Evolutionary conservation across 179 eudicot genomes (phyloP), one percentile per base, ranked within the genome.

Genomic region (Silene coronaria): DNA sequence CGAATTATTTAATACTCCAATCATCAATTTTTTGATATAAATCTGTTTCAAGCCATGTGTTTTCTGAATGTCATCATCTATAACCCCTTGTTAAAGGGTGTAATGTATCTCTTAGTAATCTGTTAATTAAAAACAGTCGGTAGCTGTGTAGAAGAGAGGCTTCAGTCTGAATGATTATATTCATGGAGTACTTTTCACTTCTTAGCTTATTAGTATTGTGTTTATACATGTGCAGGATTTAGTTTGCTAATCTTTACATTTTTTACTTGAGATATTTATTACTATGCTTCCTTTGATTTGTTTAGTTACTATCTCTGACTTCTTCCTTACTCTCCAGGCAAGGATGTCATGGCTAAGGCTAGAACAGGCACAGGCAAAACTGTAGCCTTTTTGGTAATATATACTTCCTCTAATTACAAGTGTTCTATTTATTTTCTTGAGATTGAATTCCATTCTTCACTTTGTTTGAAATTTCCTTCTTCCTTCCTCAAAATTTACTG

Each of bases 291-390:
- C 7, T 51, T 42, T 3, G 26, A 27, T 70, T 26, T 60, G 23
- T 58, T 70, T 78, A 28, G 27, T 72, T 16, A 19, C 45, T 32
- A 42, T 2, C 71, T 62, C 55, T 76, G 66, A 38, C 17, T 38
- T 66, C 51, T 23, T 63, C 63, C 12, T 11, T 60, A 46, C 48
- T 53, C 62, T 78, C 30, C 78, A 94, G 97, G 97, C 69, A 93
- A 93, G 88, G 98, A 93, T 88, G 98, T 93, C 62, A 75, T 93
- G 76, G 97, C 97, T 51, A 93, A 93, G 85, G 98, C 98, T 80
- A 91, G 77, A 79, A 93, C 98, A 60, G 98, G 98, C 83, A 93
- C 98, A 21, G 98, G 98, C 64, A 93, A 93, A 87, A 93, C 98
- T 22, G 95, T 93, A 17, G 98, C 98, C 30, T 93, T 93, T 87